Evolutionary conservation across 306 rosid genomes (phyloP).

Genomic region (Sicyos edulis): DNA sequence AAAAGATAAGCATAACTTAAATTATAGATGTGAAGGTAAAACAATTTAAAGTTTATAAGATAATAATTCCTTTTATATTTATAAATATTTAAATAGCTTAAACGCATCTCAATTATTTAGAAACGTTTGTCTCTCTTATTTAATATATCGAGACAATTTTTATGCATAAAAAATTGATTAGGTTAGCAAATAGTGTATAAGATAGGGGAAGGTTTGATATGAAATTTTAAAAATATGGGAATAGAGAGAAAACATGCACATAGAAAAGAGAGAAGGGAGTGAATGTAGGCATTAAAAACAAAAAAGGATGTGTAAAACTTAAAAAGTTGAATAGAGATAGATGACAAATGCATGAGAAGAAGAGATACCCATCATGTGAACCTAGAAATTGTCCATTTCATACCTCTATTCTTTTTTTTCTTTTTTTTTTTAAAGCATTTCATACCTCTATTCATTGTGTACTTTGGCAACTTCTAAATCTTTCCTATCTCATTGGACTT

Average conservation of each 20-base stretch:
- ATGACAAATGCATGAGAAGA: constrained; percentile 21
- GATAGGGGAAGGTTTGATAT: background rate
- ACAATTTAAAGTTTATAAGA: too few relatives aligned
- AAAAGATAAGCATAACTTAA: too few relatives aligned
- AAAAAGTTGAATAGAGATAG: background rate
- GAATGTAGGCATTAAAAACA: constrained; percentile 16
- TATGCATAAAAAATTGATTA: too few relatives aligned
- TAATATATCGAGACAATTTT: too few relatives aligned
- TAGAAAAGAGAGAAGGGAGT: constrained; percentile 15
- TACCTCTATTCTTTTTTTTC: constrained; percentile 17
- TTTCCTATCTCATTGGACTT: constrained; percentile 23
- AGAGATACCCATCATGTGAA: constrained; percentile 25
- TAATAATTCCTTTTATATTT: too few relatives aligned
- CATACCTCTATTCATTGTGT: constrained; percentile 11
- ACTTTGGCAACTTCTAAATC: constrained; percentile 10
- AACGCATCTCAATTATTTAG: too few relatives aligned
- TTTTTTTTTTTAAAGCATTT: too few relatives aligned
- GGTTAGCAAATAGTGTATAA: too few relatives aligned
- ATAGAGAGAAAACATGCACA: constrained; percentile 21
- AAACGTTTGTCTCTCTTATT: too few relatives aligned
- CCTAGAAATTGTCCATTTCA: constrained; percentile 18
- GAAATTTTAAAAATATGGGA: background rate
- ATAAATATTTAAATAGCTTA: too few relatives aligned
- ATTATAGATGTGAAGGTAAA: too few relatives aligned
- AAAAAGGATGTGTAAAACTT: constrained; percentile 9